Evolutionary conservation across 768 basidiomycete species (phyloP), one percentile per base, ranked within the genome.

Genomic region (Mycena floridula): DNA sequence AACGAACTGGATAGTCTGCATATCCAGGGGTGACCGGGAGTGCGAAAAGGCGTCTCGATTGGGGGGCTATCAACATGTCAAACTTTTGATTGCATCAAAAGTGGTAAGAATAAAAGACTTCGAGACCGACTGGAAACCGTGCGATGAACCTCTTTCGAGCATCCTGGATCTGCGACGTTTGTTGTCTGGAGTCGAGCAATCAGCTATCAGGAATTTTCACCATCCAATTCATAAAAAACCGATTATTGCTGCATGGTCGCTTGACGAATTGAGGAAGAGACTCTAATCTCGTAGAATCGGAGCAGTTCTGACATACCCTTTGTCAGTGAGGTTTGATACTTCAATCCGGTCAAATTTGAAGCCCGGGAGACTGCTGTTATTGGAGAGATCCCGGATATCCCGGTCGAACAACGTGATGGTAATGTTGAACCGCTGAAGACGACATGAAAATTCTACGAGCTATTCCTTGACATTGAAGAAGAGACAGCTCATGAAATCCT

Each of bases 171-270:
- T 35, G 43, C n/a, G 18, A 15, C 15, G 40, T 30, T 21, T 35
- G 23, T n/a, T 40, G 16, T 28, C 42, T 13, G 38, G 48, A n/a
- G 37, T 24, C 27, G 22, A 30, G 28, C n/a, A n/a, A n/a, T n/a
- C 42, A 28, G 46, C 59, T 56, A 36, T 55, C 25, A 46, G 53
- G 18, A 40, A 59, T 49, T 11, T 43, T 13, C 21, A 40, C n/a
- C 2, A n/a, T n/a, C 74, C 74, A 76, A 44, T 76, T 76, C 74
- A 76, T 71, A 68, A 73, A 44, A 70, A 69, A 13, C 66, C 69
- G 5, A 72, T 48, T 5, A 76, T 53, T 0, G 66, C 48, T 4
- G 71, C 64, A 25, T 49, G 40, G 12, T 44, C 41, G 15, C 52
- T 64, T 13, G 21, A 6, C 3, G 15, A 11, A 25, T 44, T 47